phyloP scores from a whole-genome alignment of 1,139 yeast genomes.

The Kurtzmaniella quercitrusa region DNA sequence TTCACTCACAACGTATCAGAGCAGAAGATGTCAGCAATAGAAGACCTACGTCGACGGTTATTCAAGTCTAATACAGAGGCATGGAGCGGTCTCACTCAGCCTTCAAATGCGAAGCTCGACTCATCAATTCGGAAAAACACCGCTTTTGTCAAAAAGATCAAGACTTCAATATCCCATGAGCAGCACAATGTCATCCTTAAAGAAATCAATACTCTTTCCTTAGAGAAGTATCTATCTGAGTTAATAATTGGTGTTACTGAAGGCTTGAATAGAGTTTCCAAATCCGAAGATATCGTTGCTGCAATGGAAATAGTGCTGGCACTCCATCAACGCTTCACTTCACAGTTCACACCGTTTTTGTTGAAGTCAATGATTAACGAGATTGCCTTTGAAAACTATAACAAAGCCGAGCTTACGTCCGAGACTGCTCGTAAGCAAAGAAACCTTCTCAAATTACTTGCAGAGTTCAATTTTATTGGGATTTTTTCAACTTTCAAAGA shows the following conservation, averaged over 20 bases:
- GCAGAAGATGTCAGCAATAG: background rate
- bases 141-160: slow-evolving; percentile 70
- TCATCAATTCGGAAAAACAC: slow-evolving; percentile 81
- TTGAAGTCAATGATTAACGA: slow-evolving; percentile 45
- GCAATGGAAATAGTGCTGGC: slow-evolving; percentile 68
- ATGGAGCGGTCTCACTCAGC: slow-evolving; percentile 1
- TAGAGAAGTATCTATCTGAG: slow-evolving; percentile 78
- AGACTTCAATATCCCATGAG: slow-evolving; percentile 47
- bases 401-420: slow-evolving; percentile 39
- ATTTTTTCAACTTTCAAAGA: slow-evolving; percentile 44
- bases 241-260: slow-evolving; percentile 61
- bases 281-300: slow-evolving; percentile 58
- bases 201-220: slow-evolving; percentile 60
- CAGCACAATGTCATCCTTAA: slow-evolving; percentile 42
- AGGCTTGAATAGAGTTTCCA: slow-evolving; percentile 52
- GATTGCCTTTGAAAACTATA: slow-evolving; percentile 17
- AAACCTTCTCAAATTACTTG: slow-evolving; percentile 48
- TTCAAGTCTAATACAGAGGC: background rate
- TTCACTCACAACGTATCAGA: background rate
- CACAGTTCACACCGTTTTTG: slow-evolving; percentile 50
- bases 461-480: slow-evolving; percentile 65
- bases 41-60: background rate
- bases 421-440: slow-evolving; percentile 43
- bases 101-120: slow-evolving; percentile 47
- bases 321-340: slow-evolving; percentile 70